Conservation (phyloP, 208 protist species). For the Crithidia expoeki region DNA sequence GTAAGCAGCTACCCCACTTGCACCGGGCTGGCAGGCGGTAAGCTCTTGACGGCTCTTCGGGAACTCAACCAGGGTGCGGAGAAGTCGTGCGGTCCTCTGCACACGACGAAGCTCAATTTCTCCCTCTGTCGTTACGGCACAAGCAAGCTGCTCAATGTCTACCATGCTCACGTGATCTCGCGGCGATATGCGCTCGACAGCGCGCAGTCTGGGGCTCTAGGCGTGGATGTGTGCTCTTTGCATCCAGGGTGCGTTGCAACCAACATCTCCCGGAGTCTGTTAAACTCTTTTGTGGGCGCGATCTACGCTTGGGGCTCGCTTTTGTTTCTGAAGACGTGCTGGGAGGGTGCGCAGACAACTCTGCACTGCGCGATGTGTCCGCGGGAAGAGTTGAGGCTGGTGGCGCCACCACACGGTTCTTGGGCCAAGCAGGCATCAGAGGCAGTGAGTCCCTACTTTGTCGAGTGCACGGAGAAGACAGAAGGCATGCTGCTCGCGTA, state of each 20-base stretch:
- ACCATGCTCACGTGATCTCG: slow-evolving; percentile 82
- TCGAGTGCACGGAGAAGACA: slow-evolving; percentile 82
- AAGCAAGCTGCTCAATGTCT: slow-evolving; percentile 88
- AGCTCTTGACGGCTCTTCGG: slow-evolving; percentile 59
- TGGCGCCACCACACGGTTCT: slow-evolving; percentile 40
- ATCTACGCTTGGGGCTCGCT: slow-evolving; percentile 21
- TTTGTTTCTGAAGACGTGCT: slow-evolving; percentile 66
- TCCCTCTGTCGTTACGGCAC: slow-evolving; percentile 82
- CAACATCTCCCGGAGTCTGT: slow-evolving; percentile 65
- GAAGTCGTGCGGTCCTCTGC: slow-evolving; percentile 51
- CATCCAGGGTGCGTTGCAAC: slow-evolving; percentile 83
- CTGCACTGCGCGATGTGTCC: slow-evolving; percentile 88
- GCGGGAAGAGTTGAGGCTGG: slow-evolving; percentile 69
- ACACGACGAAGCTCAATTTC: slow-evolving; percentile 9
- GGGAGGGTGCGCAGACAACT: slow-evolving; percentile 89
- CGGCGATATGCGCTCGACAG: slow-evolving; percentile 52
- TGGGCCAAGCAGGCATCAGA: slow-evolving; percentile 12
- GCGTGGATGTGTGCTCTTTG: slow-evolving; percentile 74
- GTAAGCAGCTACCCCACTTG: slow-evolving; percentile 7
- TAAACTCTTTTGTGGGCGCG: slow-evolving; percentile 33
- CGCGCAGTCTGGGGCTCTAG: slow-evolving; percentile 3
- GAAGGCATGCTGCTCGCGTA: slow-evolving; percentile 59
- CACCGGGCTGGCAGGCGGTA: slow-evolving; percentile 36
- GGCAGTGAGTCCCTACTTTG: slow-evolving; percentile 83
- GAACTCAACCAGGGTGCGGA: slow-evolving; percentile 61